phyloP scores from a whole-genome alignment of 2,329 filamentous ascomycete species.

The Alternaria incomplexa region DNA sequence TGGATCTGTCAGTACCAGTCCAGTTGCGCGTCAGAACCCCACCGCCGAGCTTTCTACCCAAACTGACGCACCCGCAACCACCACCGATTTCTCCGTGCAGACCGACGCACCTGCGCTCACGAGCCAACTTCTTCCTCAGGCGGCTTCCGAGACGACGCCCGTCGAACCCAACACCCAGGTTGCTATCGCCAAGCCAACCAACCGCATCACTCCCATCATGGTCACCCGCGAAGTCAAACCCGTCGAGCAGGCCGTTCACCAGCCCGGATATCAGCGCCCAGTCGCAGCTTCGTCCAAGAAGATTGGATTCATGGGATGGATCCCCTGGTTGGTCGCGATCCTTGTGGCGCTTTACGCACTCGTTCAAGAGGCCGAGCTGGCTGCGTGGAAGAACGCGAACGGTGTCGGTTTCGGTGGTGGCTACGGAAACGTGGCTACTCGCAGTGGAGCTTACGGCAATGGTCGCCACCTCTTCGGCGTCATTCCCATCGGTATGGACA shows the following conservation, averaged over 20 bases:
- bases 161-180: constrained; percentile 1
- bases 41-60: constrained; percentile 1
- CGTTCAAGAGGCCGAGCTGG: constrained; percentile 7
- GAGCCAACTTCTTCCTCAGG: neutral
- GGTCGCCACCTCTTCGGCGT: constrained; percentile 25
- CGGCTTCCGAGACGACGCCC: constrained; percentile 1
- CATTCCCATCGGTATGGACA: constrained; percentile 23
- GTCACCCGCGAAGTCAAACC: constrained; percentile 7
- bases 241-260: neutral
- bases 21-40: neutral
- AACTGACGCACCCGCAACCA: constrained; percentile 8
- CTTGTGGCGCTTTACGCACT: constrained; percentile 12
- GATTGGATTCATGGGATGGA: neutral
- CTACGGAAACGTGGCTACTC: constrained; percentile 10
- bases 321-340: constrained; percentile 1
- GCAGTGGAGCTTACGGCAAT: constrained; percentile 18
- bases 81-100: neutral
- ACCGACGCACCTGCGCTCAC: constrained; percentile 3
- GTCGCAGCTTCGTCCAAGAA: constrained; percentile 2
- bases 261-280: neutral
- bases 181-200: neutral
- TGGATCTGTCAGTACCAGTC: constrained; percentile 5
- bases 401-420: constrained; percentile 15
- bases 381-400: constrained; percentile 19
- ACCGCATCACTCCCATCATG: constrained; percentile 2